Evolutionary conservation across 768 basidiomycete genomes (phyloP).

Genomic region (Chalciporus piperatus): DNA sequence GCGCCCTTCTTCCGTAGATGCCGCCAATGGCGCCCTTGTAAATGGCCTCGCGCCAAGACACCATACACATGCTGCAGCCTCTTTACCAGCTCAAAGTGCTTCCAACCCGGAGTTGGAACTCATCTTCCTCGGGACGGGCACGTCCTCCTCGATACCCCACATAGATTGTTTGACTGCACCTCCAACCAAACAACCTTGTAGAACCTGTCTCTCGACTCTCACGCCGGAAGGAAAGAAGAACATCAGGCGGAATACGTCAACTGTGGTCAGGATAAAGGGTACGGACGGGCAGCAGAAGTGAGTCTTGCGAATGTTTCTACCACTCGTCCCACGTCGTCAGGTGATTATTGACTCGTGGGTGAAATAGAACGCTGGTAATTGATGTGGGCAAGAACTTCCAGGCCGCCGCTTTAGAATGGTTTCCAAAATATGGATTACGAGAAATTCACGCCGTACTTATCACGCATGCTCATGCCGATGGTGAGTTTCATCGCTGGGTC

Average conservation of each 20-base stretch:
- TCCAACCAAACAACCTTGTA: constrained; percentile 48
- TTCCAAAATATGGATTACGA: constrained; percentile 72
- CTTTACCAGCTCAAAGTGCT: neutral
- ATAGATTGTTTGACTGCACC: constrained; percentile 74
- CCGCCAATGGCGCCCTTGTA: neutral
- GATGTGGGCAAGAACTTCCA: constrained; percentile 88
- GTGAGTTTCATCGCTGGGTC: constrained; percentile 26
- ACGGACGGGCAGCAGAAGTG: constrained; percentile 47
- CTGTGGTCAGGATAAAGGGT: constrained; percentile 50
- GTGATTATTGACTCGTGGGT: neutral
- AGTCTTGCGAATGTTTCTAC: constrained; percentile 21
- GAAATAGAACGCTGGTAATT: constrained; percentile 69
- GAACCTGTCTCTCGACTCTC: constrained; percentile 66
- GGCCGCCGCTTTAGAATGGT: constrained; percentile 50
- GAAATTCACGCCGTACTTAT: constrained; percentile 73
- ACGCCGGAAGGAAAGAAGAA: constrained; percentile 78
- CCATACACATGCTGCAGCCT: neutral
- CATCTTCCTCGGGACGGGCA: constrained; percentile 83
- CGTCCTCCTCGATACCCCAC: constrained; percentile 69
- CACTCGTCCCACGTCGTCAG: neutral
- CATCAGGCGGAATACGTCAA: constrained; percentile 79
- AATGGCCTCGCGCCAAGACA: neutral
- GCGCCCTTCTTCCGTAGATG: constrained; percentile 1
- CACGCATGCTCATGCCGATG: constrained; percentile 88
- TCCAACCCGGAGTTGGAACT: constrained; percentile 45